Evolutionary conservation across 2,329 filamentous ascomycete species (phyloP).

Genomic region (Didymella glomerata): DNA sequence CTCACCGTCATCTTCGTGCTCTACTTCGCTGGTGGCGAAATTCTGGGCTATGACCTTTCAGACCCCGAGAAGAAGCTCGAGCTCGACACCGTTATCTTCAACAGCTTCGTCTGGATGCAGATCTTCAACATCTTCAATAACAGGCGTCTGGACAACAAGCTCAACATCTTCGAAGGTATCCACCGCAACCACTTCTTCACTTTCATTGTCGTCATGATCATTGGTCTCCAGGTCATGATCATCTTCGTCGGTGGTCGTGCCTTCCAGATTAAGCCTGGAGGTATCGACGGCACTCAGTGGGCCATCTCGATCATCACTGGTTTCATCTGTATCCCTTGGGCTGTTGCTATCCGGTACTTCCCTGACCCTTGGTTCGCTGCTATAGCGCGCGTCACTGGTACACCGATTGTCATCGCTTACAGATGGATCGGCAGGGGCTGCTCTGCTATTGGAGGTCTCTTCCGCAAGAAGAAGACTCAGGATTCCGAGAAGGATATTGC

Average conservation of each 20-base stretch:
- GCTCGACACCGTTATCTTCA: conserved; percentile 70
- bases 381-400: conserved; percentile 32
- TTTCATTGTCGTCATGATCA: conserved; percentile 64
- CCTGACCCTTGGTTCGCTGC: conserved; percentile 55
- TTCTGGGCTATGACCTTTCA: conserved; percentile 62
- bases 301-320: conserved; percentile 62
- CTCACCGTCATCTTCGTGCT: conserved; percentile 66
- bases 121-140: conserved; percentile 76
- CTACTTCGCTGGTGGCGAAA: conserved; percentile 67
- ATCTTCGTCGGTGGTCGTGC: conserved; percentile 65
- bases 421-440: conserved; percentile 22
- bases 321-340: conserved; percentile 62
- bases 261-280: conserved; percentile 61
- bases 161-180: conserved; percentile 69
- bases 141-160: conserved; percentile 68
- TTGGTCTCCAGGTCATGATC: conserved; percentile 66
- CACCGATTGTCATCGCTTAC: conserved; percentile 36
- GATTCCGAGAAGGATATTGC: conserved; percentile 29
- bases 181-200: conserved; percentile 67
- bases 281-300: conserved; percentile 66
- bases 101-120: conserved; percentile 76
- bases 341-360: conserved; percentile 60
- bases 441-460: conserved; percentile 26
- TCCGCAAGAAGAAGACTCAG: conserved; percentile 27
- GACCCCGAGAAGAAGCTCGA: conserved; percentile 52